A percentile compares a stretch with the other conserved stretches of the same genome.
Evolutionary conservation across 495 filamentous ascomycete species (phyloP).

Genomic region (Letharia lupina): DNA sequence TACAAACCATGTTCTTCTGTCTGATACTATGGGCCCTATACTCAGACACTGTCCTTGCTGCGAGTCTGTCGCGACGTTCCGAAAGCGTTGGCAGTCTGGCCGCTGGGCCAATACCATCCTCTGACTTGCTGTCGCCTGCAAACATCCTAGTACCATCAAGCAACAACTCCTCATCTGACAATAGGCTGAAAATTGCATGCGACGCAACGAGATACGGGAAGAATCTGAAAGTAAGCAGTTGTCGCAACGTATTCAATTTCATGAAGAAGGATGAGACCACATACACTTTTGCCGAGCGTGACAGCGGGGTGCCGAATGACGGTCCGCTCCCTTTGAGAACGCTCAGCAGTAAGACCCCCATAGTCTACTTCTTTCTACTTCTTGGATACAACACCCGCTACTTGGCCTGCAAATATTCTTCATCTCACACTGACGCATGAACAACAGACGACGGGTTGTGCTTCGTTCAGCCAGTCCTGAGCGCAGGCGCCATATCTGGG

Average conservation of each 20-base stretch:
- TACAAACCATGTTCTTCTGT: not conserved
- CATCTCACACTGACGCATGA: not conserved
- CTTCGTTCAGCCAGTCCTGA: not conserved
- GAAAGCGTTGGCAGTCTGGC: not conserved
- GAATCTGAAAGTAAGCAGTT: slow-evolving; percentile 3
- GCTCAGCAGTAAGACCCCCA: not conserved
- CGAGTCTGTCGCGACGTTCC: not conserved
- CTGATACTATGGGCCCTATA: not conserved
- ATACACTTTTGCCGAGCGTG: not conserved
- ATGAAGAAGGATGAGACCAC: not conserved
- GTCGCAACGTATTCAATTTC: slow-evolving; percentile 1
- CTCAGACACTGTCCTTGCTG: not conserved
- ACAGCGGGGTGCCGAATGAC: not conserved
- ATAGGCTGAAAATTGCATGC: not conserved
- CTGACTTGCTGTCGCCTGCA: not conserved
- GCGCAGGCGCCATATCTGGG: not conserved
- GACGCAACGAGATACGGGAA: not conserved
- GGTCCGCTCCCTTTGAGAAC: slow-evolving; percentile 2
- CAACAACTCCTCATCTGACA: not conserved
- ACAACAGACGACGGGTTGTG: slow-evolving; percentile 3
- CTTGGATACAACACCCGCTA: not conserved
- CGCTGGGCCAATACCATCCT: not conserved
- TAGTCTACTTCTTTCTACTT: too few species aligned
- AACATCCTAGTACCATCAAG: not conserved
- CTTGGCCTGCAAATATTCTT: not conserved